Percentiles rank a stretch among this genome's conserved stretches.
These are phyloP conservation scores for Pleurotus eryngii DNA, from an alignment of 768 basidiomycete species.

Conservation along the genomic window DNA sequence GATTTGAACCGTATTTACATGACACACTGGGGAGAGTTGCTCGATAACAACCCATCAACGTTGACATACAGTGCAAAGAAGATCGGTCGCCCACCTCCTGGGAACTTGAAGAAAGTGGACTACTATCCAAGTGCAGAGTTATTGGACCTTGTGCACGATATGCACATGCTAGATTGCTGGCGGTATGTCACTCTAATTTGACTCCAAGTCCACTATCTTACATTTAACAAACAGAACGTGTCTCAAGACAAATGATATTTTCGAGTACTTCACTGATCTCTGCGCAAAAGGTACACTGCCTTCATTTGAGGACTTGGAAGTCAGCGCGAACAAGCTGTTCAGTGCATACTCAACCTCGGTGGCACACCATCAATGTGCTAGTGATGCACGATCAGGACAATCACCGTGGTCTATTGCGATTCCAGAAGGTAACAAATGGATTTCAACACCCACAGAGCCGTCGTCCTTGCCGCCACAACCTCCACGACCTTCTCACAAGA, in stretches of 20 bases:
- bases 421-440: constrained; percentile 5
- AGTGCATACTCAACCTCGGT: constrained; percentile 8
- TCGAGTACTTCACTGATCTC: constrained; percentile 13
- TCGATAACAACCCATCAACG: constrained; percentile 22
- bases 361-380: constrained; percentile 8
- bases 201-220: neutral
- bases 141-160: constrained; percentile 21
- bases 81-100: constrained; percentile 22
- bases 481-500: no score
- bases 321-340: constrained; percentile 9
- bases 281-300: constrained; percentile 9
- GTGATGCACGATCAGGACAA: neutral
- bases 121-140: constrained; percentile 23
- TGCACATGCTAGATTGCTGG: constrained; percentile 31
- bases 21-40: constrained; percentile 25
- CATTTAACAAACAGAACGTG: no score
- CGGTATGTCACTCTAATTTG: constrained; percentile 15
- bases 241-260: constrained; percentile 11
- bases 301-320: constrained; percentile 17
- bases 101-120: constrained; percentile 31
- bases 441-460: neutral
- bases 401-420: constrained; percentile 5
- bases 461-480: no score
- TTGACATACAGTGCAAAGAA: constrained; percentile 26
- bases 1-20: constrained; percentile 24